phyloP scores from a whole-genome alignment of 208 protist species.

The Leishmania braziliensis region DNA sequence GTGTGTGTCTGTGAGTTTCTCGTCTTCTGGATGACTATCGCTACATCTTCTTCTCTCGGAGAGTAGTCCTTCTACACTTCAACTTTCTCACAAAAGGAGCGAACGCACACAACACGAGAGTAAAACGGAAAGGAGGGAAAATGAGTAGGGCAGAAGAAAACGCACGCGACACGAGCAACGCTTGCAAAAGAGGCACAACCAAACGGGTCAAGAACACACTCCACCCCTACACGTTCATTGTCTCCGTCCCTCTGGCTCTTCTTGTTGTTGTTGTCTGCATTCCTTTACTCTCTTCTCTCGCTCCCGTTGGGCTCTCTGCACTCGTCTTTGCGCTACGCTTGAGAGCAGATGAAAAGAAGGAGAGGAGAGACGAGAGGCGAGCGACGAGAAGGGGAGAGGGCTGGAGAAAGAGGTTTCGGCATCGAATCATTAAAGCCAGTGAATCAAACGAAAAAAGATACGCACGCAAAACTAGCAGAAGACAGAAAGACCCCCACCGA shows the following conservation, averaged over 20 bases:
- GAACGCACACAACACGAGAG: too few relatives aligned
- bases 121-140: conserved; percentile 3
- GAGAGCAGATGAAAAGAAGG: conserved; percentile 17
- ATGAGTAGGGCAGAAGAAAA: neutral
- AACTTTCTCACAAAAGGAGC: too few relatives aligned
- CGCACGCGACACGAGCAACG: neutral
- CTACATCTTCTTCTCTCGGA: too few relatives aligned
- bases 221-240: neutral
- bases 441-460: neutral
- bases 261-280: conserved; percentile 1
- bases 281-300: conserved; percentile 3
- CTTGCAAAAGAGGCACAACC: conserved; percentile 17
- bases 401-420: conserved; percentile 1
- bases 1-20: too few relatives aligned
- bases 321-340: neutral
- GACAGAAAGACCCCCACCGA: neutral
- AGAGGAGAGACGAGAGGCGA: conserved; percentile 4
- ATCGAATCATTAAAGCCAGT: neutral
- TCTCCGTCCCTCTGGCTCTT: too few relatives aligned
- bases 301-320: neutral
- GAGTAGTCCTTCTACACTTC: too few relatives aligned
- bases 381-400: neutral
- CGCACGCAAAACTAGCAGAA: neutral
- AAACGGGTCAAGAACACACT: conserved; percentile 16
- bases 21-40: too few relatives aligned